Evolutionary conservation across 1,139 yeast genomes (phyloP).

Genomic region (Casaregolazyma lundiana): DNA sequence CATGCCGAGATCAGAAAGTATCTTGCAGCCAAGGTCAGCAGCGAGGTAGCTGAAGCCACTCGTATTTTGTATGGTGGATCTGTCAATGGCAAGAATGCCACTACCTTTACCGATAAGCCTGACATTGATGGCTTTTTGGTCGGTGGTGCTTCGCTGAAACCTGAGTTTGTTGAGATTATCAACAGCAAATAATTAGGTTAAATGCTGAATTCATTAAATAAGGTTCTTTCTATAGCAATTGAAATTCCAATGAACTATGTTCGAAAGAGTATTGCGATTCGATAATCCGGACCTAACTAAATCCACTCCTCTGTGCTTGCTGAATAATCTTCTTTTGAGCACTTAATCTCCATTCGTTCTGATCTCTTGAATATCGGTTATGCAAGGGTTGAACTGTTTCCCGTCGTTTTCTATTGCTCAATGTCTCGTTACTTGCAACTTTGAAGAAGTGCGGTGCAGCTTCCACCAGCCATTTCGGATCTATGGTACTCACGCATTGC

Average conservation of each 20-base stretch:
- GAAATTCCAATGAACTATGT: too few species aligned
- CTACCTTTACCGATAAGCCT: constrained; percentile 81
- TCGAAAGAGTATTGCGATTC: too few species aligned
- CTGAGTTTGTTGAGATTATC: constrained; percentile 93
- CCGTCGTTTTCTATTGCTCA: constrained; percentile 40
- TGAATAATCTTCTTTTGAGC: constrained; percentile 32
- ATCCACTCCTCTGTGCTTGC: constrained; percentile 7
- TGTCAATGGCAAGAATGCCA: constrained; percentile 92
- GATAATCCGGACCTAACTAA: constrained; percentile 5
- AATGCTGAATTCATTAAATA: background rate
- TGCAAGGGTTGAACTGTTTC: constrained; percentile 62
- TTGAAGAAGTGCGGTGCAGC: constrained; percentile 85
- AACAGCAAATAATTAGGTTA: constrained; percentile 64
- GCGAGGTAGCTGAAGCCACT: constrained; percentile 64
- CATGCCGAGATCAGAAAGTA: constrained; percentile 85
- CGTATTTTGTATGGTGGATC: constrained; percentile 99
- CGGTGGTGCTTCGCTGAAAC: constrained; percentile 99
- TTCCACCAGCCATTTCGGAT: constrained; percentile 80
- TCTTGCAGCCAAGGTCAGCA: constrained; percentile 73
- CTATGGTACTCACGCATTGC: constrained; percentile 80
- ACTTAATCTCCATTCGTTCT: constrained; percentile 52
- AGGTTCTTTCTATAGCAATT: too few species aligned
- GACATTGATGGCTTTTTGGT: constrained; percentile 99
- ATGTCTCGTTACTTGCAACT: constrained; percentile 43
- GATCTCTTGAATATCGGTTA: constrained; percentile 50